Percentiles rank a stretch among this genome's conserved stretches.
These are phyloP conservation scores for Ramularia endophylla DNA, from an alignment of 2,329 filamentous ascomycete genomes.

Conservation along the genomic window DNA sequence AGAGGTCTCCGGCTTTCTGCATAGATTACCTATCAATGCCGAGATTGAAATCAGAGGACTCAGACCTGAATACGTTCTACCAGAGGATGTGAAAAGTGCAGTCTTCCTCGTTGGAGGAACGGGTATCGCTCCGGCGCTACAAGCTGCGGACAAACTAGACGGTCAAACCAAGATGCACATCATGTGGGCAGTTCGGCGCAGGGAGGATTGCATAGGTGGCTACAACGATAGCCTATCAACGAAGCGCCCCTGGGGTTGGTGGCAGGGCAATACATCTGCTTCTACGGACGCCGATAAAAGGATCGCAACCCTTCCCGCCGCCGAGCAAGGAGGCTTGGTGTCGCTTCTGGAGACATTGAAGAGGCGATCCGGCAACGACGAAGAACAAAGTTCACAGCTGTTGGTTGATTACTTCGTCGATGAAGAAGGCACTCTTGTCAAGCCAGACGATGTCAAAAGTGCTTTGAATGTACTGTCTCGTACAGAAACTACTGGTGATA, in stretches of 20 bases:
- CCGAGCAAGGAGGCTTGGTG: constrained; percentile 48
- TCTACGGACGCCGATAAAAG: constrained; percentile 2
- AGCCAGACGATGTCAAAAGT: constrained; percentile 32
- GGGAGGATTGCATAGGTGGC: constrained; percentile 60
- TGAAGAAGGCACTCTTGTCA: constrained; percentile 65
- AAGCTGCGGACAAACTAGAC: constrained; percentile 60
- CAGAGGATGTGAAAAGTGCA: constrained; percentile 50
- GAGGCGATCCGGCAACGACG: constrained; percentile 2
- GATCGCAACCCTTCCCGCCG: constrained; percentile 8
- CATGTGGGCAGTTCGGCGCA: constrained; percentile 71
- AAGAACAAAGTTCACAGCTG: constrained; percentile 37
- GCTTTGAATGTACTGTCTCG: constrained; percentile 20
- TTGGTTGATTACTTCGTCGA: constrained; percentile 74
- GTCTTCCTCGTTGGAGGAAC: constrained; percentile 90
- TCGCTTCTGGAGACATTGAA: constrained; percentile 59
- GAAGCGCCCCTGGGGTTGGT: constrained; percentile 12
- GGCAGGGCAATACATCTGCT: constrained; percentile 3
- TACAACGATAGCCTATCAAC: constrained; percentile 42
- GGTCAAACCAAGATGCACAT: constrained; percentile 54
- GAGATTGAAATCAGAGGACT: constrained; percentile 74
- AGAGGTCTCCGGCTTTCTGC: constrained; percentile 80
- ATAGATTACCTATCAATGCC: constrained; percentile 54
- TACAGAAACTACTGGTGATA: constrained; percentile 22
- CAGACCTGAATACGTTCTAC: constrained; percentile 57
- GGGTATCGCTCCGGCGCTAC: constrained; percentile 83